phyloP scores from a whole-genome alignment of 2,329 filamentous ascomycete genomes.

The Xenoacremonium recifei region DNA sequence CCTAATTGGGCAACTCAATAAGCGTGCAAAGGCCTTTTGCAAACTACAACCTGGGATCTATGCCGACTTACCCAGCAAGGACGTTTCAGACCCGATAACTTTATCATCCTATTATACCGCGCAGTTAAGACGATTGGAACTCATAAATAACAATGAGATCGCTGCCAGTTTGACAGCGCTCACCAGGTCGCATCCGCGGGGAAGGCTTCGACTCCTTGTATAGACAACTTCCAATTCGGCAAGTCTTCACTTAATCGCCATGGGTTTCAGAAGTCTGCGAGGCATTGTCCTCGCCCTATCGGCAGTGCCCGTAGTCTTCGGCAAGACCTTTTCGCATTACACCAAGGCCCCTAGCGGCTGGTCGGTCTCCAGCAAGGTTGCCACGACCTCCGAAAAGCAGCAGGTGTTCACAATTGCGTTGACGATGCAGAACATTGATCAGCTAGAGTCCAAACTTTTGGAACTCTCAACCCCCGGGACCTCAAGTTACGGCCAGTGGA shows the following conservation, averaged over 20 bases:
- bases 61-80: neutral
- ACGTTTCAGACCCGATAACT: neutral
- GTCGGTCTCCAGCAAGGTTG: neutral
- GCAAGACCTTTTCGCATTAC: neutral
- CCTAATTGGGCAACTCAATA: neutral
- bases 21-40: neutral
- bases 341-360: neutral
- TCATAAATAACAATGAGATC: neutral
- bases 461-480: slow-evolving; percentile 14
- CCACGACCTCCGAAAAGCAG: slow-evolving; percentile 3
- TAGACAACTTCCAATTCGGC: neutral
- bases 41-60: neutral
- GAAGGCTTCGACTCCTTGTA: neutral
- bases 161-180: no score
- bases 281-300: neutral
- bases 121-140: neutral
- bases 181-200: no score
- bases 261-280: neutral
- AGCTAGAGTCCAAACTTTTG: slow-evolving; percentile 14
- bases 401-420: slow-evolving; percentile 16
- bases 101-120: neutral
- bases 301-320: neutral
- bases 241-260: neutral
- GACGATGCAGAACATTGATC: slow-evolving; percentile 13
- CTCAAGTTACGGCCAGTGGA: slow-evolving; percentile 14